Conservation (phyloP, 768 basidiomycete species). For the Leccinum pellstonianum region DNA sequence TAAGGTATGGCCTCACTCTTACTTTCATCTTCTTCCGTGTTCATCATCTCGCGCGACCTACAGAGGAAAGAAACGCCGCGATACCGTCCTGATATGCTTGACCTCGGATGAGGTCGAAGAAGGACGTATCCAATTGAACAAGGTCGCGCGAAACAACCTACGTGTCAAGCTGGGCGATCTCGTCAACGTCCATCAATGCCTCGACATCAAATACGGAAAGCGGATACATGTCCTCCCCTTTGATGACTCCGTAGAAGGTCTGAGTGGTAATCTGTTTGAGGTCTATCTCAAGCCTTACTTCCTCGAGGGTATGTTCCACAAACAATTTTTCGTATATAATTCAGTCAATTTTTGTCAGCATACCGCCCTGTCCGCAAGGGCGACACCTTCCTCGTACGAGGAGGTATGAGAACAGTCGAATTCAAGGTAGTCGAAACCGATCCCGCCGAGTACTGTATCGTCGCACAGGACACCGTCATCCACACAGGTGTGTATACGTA, state of each 20-base stretch:
- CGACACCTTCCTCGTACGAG: conserved; percentile 98
- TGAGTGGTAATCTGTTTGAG: conserved; percentile 98
- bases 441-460: conserved; percentile 97
- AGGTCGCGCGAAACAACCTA: conserved; percentile 98
- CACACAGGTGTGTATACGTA: conserved; percentile 60
- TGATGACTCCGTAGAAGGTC: conserved; percentile 96
- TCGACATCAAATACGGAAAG: conserved; percentile 99
- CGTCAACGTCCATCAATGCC: conserved; percentile 92
- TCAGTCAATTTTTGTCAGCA: conserved; percentile 40
- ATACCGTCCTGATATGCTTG: conserved; percentile 96
- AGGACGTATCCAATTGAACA: conserved; percentile 98
- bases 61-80: conserved; percentile 96
- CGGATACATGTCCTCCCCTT: conserved; percentile 96
- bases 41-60: conserved; percentile 6
- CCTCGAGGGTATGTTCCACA: conserved; percentile 69
- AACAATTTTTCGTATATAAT: not conserved
- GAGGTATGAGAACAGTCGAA: conserved; percentile 97
- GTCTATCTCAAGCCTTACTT: conserved; percentile 99
- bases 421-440: conserved; percentile 99
- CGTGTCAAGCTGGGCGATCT: conserved; percentile 97
- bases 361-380: conserved; percentile 96
- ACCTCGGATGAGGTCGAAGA: conserved; percentile 97
- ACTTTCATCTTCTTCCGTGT: not conserved
- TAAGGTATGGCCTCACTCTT: conserved; percentile 55
- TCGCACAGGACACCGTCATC: conserved; percentile 98